phyloP scores from a whole-genome alignment of 1,139 yeast species.

The Kazachstania sp. region DNA sequence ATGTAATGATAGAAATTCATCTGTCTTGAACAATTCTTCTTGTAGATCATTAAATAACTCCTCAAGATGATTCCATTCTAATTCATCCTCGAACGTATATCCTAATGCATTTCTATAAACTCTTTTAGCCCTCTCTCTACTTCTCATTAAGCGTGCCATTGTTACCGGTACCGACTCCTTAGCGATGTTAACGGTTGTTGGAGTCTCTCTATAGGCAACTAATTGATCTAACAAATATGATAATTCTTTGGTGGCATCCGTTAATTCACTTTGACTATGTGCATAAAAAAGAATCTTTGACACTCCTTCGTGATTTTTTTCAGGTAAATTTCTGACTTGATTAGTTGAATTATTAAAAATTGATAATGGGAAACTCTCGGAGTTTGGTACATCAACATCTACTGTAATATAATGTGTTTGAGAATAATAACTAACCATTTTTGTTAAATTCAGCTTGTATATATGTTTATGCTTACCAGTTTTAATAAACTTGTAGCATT shows the following conservation, averaged over 20 bases:
- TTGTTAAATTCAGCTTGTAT: background rate
- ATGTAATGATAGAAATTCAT: slow-evolving; percentile 13
- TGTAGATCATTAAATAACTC: slow-evolving; percentile 11
- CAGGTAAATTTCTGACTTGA: background rate
- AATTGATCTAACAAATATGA: slow-evolving; percentile 14
- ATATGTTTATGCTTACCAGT: too few species aligned
- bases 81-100: slow-evolving; percentile 7
- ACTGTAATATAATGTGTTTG: background rate
- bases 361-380: background rate
- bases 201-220: slow-evolving; percentile 5
- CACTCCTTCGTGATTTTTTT: background rate
- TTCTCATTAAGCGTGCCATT: slow-evolving; percentile 14
- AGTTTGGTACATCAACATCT: too few species aligned
- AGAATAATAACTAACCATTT: background rate
- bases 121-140: slow-evolving; percentile 18
- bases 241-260: slow-evolving; percentile 12
- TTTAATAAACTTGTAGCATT: too few species aligned
- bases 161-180: slow-evolving; percentile 10
- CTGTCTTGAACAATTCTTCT: slow-evolving; percentile 13
- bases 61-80: slow-evolving; percentile 13
- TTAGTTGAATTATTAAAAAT: background rate
- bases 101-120: slow-evolving; percentile 14
- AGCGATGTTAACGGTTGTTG: slow-evolving; percentile 5
- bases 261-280: slow-evolving; percentile 8
- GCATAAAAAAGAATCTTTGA: slow-evolving; percentile 2